Evolutionary conservation across 495 filamentous ascomycete species (phyloP).

Genomic region (Cudoniella acicularis): DNA sequence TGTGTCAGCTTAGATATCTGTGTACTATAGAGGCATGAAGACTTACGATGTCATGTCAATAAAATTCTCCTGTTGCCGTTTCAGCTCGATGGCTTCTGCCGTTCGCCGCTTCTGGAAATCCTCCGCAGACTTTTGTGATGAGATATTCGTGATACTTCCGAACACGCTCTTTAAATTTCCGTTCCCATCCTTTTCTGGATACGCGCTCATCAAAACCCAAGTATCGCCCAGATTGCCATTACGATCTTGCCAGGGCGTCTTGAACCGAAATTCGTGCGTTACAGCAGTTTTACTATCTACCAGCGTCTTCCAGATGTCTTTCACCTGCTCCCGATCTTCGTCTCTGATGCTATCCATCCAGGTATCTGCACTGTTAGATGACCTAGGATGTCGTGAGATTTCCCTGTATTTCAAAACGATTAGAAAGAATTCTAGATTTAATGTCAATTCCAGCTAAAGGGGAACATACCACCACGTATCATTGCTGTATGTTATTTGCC

Average conservation of each 20-base stretch:
- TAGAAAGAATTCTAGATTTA: neutral
- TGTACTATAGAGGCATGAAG: neutral
- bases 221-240: conserved; percentile 58
- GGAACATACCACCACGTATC: conserved; percentile 52
- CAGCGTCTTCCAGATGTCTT: conserved; percentile 53
- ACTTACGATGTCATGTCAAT: conserved; percentile 65
- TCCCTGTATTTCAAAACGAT: conserved; percentile 33
- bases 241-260: conserved; percentile 53
- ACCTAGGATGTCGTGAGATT: conserved; percentile 55
- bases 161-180: conserved; percentile 65
- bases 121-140: conserved; percentile 57
- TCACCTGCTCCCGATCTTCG: conserved; percentile 53
- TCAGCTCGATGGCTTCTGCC: conserved; percentile 59
- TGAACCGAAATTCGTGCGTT: conserved; percentile 66
- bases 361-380: conserved; percentile 40
- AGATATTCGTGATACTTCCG: conserved; percentile 56
- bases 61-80: conserved; percentile 74
- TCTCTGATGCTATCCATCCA: conserved; percentile 67
- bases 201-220: conserved; percentile 69
- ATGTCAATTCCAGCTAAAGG: neutral
- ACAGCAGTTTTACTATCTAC: conserved; percentile 51
- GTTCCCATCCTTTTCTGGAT: conserved; percentile 55
- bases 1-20: neutral
- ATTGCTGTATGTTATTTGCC: conserved; percentile 66
- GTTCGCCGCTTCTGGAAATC: conserved; percentile 58